Conservation (phyloP, 2,329 filamentous ascomycete species). For the Pestalotiopsis sp. region DNA sequence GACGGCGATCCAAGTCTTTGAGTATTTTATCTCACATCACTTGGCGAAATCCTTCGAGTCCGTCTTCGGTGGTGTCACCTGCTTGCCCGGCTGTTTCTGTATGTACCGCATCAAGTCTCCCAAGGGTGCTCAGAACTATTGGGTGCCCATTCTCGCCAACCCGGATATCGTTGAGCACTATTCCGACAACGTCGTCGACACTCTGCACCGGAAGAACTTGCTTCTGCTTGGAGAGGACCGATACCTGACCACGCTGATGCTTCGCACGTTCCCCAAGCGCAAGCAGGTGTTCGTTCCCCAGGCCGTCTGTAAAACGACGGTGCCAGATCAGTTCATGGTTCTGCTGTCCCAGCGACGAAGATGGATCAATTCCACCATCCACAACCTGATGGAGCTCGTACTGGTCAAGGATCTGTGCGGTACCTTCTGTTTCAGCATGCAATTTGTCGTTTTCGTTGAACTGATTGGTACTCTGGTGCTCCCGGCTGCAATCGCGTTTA, state of each 20-base stretch:
- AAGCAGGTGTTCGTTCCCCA: slow-evolving; percentile 99
- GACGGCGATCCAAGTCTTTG: slow-evolving; percentile 97
- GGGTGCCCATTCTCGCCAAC: slow-evolving; percentile 98
- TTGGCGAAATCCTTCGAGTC: slow-evolving; percentile 97
- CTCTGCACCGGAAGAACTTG: slow-evolving; percentile 95
- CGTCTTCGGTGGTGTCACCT: slow-evolving; percentile 98
- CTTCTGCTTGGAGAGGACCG: slow-evolving; percentile 94
- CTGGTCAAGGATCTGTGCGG: slow-evolving; percentile 95
- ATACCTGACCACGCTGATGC: slow-evolving; percentile 94
- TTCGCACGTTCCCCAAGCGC: slow-evolving; percentile 97
- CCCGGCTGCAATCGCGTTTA: slow-evolving; percentile 95
- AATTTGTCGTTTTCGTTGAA: slow-evolving; percentile 96
- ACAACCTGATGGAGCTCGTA: slow-evolving; percentile 97
- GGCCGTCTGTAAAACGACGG: slow-evolving; percentile 97
- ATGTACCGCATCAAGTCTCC: slow-evolving; percentile 99
- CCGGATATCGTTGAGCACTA: slow-evolving; percentile 99
- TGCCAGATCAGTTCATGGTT: slow-evolving; percentile 90
- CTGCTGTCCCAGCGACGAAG: slow-evolving; percentile 91
- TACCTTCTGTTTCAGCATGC: slow-evolving; percentile 99
- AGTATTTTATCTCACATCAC: slow-evolving; percentile 99
- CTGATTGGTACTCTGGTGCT: slow-evolving; percentile 92
- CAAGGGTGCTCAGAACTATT: slow-evolving; percentile 98
- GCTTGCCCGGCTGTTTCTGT: slow-evolving; percentile 97
- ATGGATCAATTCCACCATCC: slow-evolving; percentile 99
- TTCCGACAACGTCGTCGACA: slow-evolving; percentile 98